Percentiles rank a stretch among this genome's conserved stretches.
Conservation (phyloP, 306 rosid genomes). For the Glycine soja region DNA sequence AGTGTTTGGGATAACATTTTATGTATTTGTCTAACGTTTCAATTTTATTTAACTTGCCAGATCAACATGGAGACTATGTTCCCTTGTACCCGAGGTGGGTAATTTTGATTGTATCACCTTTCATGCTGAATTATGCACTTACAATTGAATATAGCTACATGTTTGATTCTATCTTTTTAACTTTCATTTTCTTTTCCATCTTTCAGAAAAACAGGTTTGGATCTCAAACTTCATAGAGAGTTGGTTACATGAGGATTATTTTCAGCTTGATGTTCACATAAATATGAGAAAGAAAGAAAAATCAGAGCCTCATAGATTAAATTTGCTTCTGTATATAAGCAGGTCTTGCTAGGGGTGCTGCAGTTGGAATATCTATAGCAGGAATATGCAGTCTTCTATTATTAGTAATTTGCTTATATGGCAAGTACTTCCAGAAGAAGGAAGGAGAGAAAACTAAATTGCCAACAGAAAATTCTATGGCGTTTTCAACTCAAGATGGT, state of each 20-base stretch:
- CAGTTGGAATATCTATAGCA: constrained; percentile 70
- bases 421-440: constrained; percentile 57
- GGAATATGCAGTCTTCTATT: constrained; percentile 59
- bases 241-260: constrained; percentile 21
- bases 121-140: constrained; percentile 4
- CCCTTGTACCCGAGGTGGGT: constrained; percentile 67
- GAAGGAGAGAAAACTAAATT: constrained; percentile 47
- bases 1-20: background rate
- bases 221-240: constrained; percentile 46
- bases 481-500: constrained; percentile 57
- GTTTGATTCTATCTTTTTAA: constrained; percentile 35
- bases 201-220: constrained; percentile 65
- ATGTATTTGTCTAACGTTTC: constrained; percentile 20
- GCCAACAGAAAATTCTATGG: constrained; percentile 48
- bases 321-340: constrained; percentile 53
- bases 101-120: constrained; percentile 40
- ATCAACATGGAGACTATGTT: constrained; percentile 58
- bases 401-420: constrained; percentile 53
- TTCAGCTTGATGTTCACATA: constrained; percentile 28
- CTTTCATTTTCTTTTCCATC: constrained; percentile 43
- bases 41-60: constrained; percentile 54
- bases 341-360: constrained; percentile 61
- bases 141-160: constrained; percentile 16
- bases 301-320: constrained; percentile 42
- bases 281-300: background rate